A percentile compares a stretch with the other conserved stretches of the same genome.
These are phyloP conservation scores for Botrytis tulipae DNA, from an alignment of 2,329 filamentous ascomycete species.

Conservation along the genomic window DNA sequence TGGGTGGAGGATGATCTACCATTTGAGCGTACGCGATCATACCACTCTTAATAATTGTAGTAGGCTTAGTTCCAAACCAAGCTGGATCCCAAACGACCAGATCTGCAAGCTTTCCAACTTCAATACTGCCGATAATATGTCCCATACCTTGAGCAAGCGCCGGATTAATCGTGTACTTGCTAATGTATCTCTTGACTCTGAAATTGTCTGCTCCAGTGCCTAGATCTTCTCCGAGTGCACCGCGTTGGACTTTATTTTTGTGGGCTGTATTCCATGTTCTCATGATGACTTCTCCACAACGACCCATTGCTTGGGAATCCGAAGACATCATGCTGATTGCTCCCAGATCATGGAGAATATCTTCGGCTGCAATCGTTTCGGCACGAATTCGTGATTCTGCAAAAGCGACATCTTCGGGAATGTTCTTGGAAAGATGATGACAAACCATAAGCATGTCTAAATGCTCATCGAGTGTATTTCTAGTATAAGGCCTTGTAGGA, in stretches of 20 bases:
- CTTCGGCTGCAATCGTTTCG: slow-evolving; percentile 94
- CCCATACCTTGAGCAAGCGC: slow-evolving; percentile 87
- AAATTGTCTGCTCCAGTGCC: slow-evolving; percentile 83
- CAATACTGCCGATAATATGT: slow-evolving; percentile 81
- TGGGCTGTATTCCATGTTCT: slow-evolving; percentile 97
- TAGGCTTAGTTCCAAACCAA: slow-evolving; percentile 85
- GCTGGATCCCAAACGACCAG: slow-evolving; percentile 82
- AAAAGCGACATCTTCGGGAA: slow-evolving; percentile 93
- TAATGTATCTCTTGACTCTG: slow-evolving; percentile 86
- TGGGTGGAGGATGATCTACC: slow-evolving; percentile 49
- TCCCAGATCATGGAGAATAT: slow-evolving; percentile 90
- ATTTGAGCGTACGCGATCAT: slow-evolving; percentile 82
- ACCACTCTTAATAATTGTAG: slow-evolving; percentile 79
- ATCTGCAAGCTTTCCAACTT: slow-evolving; percentile 87
- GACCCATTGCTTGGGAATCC: slow-evolving; percentile 95
- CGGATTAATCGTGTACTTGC: slow-evolving; percentile 96
- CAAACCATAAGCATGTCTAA: slow-evolving; percentile 99
- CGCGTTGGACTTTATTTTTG: slow-evolving; percentile 90
- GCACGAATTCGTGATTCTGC: slow-evolving; percentile 91
- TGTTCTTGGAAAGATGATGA: slow-evolving; percentile 88
- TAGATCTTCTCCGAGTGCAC: slow-evolving; percentile 71
- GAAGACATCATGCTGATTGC: slow-evolving; percentile 98
- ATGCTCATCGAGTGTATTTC: slow-evolving; percentile 93
- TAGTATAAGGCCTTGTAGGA: slow-evolving; percentile 85
- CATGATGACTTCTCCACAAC: slow-evolving; percentile 88